These are phyloP conservation scores for Juglanconis sp. DNA, from an alignment of 2,329 filamentous ascomycete species.

Conservation along the genomic window DNA sequence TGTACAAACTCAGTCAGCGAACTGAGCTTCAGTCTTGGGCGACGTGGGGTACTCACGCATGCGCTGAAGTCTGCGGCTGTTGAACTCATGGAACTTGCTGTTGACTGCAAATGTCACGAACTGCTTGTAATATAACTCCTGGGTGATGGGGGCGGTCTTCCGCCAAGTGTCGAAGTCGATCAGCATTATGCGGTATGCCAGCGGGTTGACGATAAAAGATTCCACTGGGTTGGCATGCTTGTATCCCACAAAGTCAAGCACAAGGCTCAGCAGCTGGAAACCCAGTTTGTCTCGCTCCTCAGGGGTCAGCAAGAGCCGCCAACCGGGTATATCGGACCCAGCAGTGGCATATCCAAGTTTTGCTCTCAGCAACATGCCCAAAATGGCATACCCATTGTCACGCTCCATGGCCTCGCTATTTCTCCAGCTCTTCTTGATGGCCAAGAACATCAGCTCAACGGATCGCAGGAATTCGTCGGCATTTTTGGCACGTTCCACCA, in stretches of 20 bases:
- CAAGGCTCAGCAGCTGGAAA: conserved; percentile 67
- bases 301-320: conserved; percentile 43
- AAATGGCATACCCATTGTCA: conserved; percentile 87
- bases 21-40: not conserved
- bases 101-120: conserved; percentile 84
- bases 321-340: conserved; percentile 29
- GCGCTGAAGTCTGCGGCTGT: conserved; percentile 76
- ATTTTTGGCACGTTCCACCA: conserved; percentile 73
- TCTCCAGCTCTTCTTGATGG: conserved; percentile 87
- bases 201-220: conserved; percentile 91
- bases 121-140: conserved; percentile 89
- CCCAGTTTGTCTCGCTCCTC: conserved; percentile 55
- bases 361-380: conserved; percentile 78
- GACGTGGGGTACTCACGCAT: conserved; percentile 67
- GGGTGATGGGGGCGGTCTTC: conserved; percentile 69
- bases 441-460: conserved; percentile 79
- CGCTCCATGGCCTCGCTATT: conserved; percentile 98
- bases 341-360: conserved; percentile 63
- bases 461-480: conserved; percentile 70
- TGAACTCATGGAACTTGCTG: conserved; percentile 91
- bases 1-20: conserved; percentile 33
- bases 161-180: conserved; percentile 95
- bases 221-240: conserved; percentile 74
- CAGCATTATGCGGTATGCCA: conserved; percentile 87
- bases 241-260: conserved; percentile 87